Base-by-base conservation (phyloP, 169 alveolate genomes). In the Babesia caballi region DNA sequence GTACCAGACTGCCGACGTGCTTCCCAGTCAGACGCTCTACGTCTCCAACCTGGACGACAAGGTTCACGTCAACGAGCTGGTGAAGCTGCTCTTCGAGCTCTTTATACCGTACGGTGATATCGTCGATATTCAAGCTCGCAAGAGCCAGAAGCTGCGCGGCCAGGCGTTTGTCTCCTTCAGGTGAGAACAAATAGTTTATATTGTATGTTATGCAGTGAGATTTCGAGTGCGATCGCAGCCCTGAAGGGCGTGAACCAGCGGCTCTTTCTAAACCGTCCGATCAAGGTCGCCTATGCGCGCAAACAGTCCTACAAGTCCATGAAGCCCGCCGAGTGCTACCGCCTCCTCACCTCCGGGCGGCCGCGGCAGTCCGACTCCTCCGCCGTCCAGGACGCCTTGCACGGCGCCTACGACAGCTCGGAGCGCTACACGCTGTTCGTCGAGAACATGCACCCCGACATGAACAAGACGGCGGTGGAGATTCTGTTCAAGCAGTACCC, bases 111-210 rank as follows among this genome's bases (percentile, higher is more conserved):
- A 77, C 61, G 96, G 96, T 4, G 59, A 73, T 23, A 67, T 92
- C 5, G 58, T 92, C 33, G 95, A 90, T 67, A 71, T 92, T 0
- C 92, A 71, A 23, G 85, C 83, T 30, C 66, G 85, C 30, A 73
- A 74, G n/a, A 84, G 91, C 12, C 49, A 88, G 63, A 84, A 66
- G 28, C 58, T 61, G 57, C 77, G 96, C 30, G 96, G 96, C 0
- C 94, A 91, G 53, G 95, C 95, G 7, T 92, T 92, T 60, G 91
- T 92, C 38, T 90, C 92, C 21, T 92, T 89, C 49, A 67, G 86
- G 65, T 91, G 70, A 12, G 83, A 23, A 7, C 4, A 15, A 4
- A 30, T 5, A 3, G 59, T 30, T 8, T 15, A 14, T 0, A 19
- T 28, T 11, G 52, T 23, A 75, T 52, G 46, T 46, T 7, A 47